These are phyloP conservation scores for Alectoria sarmentosa DNA, from an alignment of 495 filamentous ascomycete genomes.

Conservation along the genomic window DNA sequence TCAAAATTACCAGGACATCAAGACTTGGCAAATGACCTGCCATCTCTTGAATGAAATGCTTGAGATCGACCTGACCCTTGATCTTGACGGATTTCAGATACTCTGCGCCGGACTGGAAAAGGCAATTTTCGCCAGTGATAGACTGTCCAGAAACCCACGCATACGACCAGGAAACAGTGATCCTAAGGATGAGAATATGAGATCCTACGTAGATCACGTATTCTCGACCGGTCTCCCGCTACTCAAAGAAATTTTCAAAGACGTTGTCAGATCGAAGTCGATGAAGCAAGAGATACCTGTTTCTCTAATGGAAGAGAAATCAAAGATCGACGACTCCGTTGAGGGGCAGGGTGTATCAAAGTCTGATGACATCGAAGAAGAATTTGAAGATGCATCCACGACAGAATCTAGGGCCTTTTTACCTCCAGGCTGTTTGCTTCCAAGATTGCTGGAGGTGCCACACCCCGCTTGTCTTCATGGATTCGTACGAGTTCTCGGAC, in stretches of 20 bases:
- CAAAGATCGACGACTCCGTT: conserved; percentile 4
- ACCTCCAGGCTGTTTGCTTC: conserved; percentile 24
- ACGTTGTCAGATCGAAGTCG: conserved; percentile 10
- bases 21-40: conserved; percentile 16
- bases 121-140: conserved; percentile 30
- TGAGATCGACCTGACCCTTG: conserved; percentile 33
- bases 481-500: conserved; percentile 47
- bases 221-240: conserved; percentile 12
- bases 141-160: not conserved
- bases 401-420: conserved; percentile 8
- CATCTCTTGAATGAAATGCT: conserved; percentile 35
- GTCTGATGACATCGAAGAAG: not conserved
- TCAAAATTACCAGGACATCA: conserved; percentile 15
- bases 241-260: conserved; percentile 20
- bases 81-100: conserved; percentile 37
- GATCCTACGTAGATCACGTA: not conserved
- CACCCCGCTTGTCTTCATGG: conserved; percentile 43
- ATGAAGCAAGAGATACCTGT: conserved; percentile 15
- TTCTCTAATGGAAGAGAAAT: conserved; percentile 13
- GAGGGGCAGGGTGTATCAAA: not conserved
- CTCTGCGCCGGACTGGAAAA: conserved; percentile 42
- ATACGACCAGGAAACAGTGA: not conserved
- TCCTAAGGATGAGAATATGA: not conserved
- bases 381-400: not conserved
- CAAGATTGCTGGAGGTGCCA: conserved; percentile 37